Evolutionary conservation across 257 asterid species (phyloP), one percentile per base, ranked within the genome.

Genomic region (Lavandula angustifolia): DNA sequence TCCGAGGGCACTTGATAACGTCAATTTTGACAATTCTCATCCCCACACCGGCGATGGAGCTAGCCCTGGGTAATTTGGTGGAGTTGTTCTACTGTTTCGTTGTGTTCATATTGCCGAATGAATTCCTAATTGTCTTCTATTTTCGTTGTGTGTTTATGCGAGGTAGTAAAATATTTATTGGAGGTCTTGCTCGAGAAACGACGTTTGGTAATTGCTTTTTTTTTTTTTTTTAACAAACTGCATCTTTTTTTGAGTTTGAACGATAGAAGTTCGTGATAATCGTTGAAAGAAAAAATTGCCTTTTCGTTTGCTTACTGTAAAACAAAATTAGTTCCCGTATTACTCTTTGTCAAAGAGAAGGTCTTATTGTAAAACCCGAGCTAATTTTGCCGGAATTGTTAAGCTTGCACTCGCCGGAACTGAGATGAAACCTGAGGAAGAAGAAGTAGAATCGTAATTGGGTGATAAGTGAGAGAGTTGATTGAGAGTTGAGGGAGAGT

Each of bases 121-220:
- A 40, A 31, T 29, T 41, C 29, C 49, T 68, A 31, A 33, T 29
- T 40, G 37, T 38, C 18, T 54, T 53, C 53, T 42, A 9, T 29
- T 27, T 4, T 2, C 10, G 4, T 11, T 68, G 58, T 57, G 58
- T 57, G 35, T 70, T 65, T 11, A 10, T 74, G 64, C 67, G 71
- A 51, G 71, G 78, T 56, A 82, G 88, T 60, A 82, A 82, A 72
- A 72, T 82, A n/a, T 82, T 82, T 54, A 80, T 82, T 16, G 88
- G 88, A 67, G 85, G 88, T 60, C 80, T 82, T 60, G 85, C 88
- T 64, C 80, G 85, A 42, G 88, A 82, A 71, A 79, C 88, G 7
- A 82, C 88, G 7, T 62, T 81, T 3, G 88, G 88, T 82, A 71
- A 71, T 18, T 12, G 29, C 47, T 17, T 63, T 40, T 48, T 13